Evolutionary conservation across 495 filamentous ascomycete genomes (phyloP), one percentile per base, ranked within the genome.

Genomic region (Penicillium soppii): DNA sequence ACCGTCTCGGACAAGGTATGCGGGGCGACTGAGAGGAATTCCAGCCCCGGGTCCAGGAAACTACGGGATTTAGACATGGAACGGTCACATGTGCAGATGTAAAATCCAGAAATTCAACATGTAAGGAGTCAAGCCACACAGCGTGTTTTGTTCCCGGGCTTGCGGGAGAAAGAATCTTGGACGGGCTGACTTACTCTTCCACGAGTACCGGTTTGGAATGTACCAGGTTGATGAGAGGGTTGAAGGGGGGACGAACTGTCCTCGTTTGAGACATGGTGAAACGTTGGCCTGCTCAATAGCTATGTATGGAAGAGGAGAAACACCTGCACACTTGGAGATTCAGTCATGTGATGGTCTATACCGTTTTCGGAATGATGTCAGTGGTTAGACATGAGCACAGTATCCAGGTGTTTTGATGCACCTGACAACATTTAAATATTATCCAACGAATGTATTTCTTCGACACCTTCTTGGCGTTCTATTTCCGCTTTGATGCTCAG

Each of bases 221-320:
- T 7, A 54, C 43, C 15, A 62, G 62, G 47, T 74, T 74, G 37
- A 76, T 62, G 7, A 76, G 22, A 17, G 71, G 70, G 40, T 74
- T 76, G 37, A 65, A 76, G 25, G 38, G 60, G 12, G 61, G 53
- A 19, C 55, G 59, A 16, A 40, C 25, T 49, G 21, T 42, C 37
- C 13, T 26, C 17, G 43, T 16, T 47, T 42, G 57, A 17, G 52
- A 37, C 61, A 64, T 64, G 35, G 12, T 50, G 32, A 13, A 9
- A 1, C 9, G 20, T 4, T 23, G 30, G 44, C 25, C 4, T 12
- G 16, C 16, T 42, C 36, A 17, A 29, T 30, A 30, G 27, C 26
- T 13, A 23, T 3, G 7, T 19, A 38, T 21, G 5, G 13, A 26
- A 30, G 12, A 23, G 27, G 41, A 26, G 30, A 17, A 43, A 43